Conservation (phyloP, 345 rosid genomes). For the Clarkia xantiana region DNA sequence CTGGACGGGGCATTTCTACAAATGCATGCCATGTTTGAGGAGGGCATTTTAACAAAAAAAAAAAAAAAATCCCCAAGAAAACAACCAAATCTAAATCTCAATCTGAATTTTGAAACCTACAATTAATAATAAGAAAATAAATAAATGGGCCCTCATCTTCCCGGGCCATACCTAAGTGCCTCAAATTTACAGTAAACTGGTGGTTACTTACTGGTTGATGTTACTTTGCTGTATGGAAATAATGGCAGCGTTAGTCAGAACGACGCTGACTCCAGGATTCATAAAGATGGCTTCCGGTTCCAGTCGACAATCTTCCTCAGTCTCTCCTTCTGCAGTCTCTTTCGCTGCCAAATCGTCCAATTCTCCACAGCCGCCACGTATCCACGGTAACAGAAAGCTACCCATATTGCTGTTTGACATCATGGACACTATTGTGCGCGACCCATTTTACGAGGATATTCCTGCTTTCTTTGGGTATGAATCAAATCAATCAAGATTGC, state of each 20-base stretch:
- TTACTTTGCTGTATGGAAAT: too few relatives aligned
- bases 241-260: conserved; percentile 1
- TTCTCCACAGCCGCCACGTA: neutral
- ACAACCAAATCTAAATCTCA: too few relatives aligned
- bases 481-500: neutral
- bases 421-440: conserved; percentile 95
- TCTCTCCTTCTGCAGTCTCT: conserved; percentile 1
- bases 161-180: neutral
- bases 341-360: neutral
- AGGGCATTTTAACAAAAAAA: too few relatives aligned
- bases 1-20: too few relatives aligned
- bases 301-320: neutral
- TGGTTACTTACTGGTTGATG: too few relatives aligned
- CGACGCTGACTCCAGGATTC: conserved; percentile 4
- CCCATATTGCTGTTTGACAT: conserved; percentile 87
- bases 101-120: too few relatives aligned
- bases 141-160: too few relatives aligned
- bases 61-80: too few relatives aligned
- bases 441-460: conserved; percentile 77
- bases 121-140: too few relatives aligned
- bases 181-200: too few relatives aligned
- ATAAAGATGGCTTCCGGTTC: conserved; percentile 9
- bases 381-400: conserved; percentile 27
- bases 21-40: too few relatives aligned
- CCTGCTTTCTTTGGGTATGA: conserved; percentile 68